Percentiles rank a stretch among this genome's conserved stretches.
These are phyloP conservation scores for Wickerhamiella sergipiensis DNA, from an alignment of 805 yeast genomes.

Conservation along the genomic window DNA sequence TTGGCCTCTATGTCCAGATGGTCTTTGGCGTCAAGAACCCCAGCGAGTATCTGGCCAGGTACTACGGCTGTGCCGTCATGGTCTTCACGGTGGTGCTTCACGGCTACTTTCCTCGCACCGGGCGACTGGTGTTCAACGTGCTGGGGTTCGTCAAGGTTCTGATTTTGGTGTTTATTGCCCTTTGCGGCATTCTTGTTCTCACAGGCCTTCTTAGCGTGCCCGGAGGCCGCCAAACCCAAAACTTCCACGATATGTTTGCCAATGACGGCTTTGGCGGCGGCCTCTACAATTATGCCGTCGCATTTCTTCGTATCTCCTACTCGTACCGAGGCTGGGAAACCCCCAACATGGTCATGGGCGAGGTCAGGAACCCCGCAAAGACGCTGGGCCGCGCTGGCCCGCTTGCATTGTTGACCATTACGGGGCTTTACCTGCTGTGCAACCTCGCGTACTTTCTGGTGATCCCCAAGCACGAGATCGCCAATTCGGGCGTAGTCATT, in stretches of 20 bases:
- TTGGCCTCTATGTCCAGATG: constrained; percentile 43
- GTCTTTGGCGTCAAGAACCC: constrained; percentile 29
- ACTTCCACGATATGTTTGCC: constrained; percentile 30
- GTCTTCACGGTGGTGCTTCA: constrained; percentile 32
- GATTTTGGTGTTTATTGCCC: constrained; percentile 36
- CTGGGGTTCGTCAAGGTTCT: constrained; percentile 42
- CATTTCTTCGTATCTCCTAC: constrained; percentile 43
- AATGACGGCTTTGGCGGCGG: constrained; percentile 31
- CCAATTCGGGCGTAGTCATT: constrained; percentile 44
- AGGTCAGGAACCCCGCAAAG: constrained; percentile 40
- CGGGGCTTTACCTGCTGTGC: constrained; percentile 42
- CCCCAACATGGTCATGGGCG: constrained; percentile 48
- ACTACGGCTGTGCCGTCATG: constrained; percentile 37
- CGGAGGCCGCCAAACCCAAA: constrained; percentile 24
- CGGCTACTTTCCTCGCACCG: constrained; percentile 34
- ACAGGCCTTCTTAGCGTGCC: constrained; percentile 14
- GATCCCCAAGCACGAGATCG: constrained; percentile 30
- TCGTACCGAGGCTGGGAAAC: constrained; percentile 64
- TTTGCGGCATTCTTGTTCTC: constrained; percentile 32
- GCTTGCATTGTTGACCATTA: constrained; percentile 38
- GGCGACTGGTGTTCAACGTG: constrained; percentile 38
- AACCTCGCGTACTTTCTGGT: constrained; percentile 45
- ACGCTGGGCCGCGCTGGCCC: constrained; percentile 52
- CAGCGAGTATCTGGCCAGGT: constrained; percentile 27
- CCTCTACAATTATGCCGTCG: constrained; percentile 40